A percentile compares a stretch with the other conserved stretches of the same genome.
Evolutionary conservation across 257 asterid genomes (phyloP).

Genomic region (Voacanga thouarsii): DNA sequence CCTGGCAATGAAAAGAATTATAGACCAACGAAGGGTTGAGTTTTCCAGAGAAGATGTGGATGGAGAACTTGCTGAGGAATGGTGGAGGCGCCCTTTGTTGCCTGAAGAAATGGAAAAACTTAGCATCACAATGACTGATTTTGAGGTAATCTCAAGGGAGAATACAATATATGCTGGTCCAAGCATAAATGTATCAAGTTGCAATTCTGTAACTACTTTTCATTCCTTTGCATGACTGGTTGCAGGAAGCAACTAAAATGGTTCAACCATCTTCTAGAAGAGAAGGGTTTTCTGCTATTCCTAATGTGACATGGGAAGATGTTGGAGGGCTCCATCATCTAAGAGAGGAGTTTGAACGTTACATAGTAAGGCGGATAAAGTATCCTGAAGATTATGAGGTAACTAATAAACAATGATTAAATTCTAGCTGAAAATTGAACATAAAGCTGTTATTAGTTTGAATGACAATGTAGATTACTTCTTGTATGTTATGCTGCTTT

Average conservation of each 20-base stretch:
- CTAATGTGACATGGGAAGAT: constrained; percentile 85
- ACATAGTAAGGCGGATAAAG: constrained; percentile 60
- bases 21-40: constrained; percentile 43
- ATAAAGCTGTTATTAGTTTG: not conserved
- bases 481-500: not conserved
- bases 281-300: constrained; percentile 88
- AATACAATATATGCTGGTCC: not conserved
- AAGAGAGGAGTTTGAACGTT: constrained; percentile 58
- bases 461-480: not conserved
- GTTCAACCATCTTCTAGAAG: constrained; percentile 83
- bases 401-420: constrained; percentile 5
- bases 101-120: constrained; percentile 59
- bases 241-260: constrained; percentile 73
- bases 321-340: constrained; percentile 79
- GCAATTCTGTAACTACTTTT: not conserved
- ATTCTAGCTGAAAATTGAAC: constrained; percentile 4
- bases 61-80: constrained; percentile 41
- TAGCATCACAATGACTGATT: constrained; percentile 70
- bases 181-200: not conserved
- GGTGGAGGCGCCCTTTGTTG: constrained; percentile 70
- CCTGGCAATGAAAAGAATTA: constrained; percentile 79
- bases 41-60: constrained; percentile 27
- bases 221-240: constrained; percentile 18
- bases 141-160: constrained; percentile 54
- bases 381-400: constrained; percentile 73